These are phyloP conservation scores for Aphanoascus verrucosus DNA, from an alignment of 2,329 filamentous ascomycete genomes.

Conservation along the genomic window DNA sequence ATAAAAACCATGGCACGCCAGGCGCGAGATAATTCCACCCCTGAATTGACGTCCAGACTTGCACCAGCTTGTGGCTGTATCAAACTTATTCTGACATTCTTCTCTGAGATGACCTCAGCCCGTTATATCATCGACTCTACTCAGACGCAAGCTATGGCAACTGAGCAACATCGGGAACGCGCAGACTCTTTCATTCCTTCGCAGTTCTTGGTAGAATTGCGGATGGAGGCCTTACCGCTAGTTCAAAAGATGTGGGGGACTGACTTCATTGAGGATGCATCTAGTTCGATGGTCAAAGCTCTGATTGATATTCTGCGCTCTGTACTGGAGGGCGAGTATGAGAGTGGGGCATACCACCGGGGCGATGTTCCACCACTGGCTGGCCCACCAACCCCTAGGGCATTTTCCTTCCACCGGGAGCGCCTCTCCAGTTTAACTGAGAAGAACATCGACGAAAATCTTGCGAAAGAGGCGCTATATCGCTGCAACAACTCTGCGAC, in stretches of 20 bases:
- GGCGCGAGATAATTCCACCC: constrained; percentile 31
- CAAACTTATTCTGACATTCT: constrained; percentile 76
- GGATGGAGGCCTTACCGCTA: constrained; percentile 66
- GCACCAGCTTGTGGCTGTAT: constrained; percentile 51
- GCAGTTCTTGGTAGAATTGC: constrained; percentile 78
- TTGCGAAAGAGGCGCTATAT: constrained; percentile 71
- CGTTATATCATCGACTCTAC: constrained; percentile 72
- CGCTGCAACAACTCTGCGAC: constrained; percentile 59
- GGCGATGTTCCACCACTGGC: constrained; percentile 47
- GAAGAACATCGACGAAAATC: constrained; percentile 46
- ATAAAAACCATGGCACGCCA: constrained; percentile 40
- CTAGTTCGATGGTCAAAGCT: constrained; percentile 63
- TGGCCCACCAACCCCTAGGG: constrained; percentile 38
- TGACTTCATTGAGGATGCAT: constrained; percentile 67
- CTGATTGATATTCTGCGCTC: constrained; percentile 74
- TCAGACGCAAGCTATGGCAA: constrained; percentile 47
- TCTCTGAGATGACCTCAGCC: constrained; percentile 61
- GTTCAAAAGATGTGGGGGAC: constrained; percentile 77
- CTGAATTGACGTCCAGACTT: constrained; percentile 34
- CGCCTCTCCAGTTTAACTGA: constrained; percentile 36
- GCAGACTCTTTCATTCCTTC: constrained; percentile 54
- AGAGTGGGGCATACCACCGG: constrained; percentile 53
- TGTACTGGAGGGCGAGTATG: constrained; percentile 66
- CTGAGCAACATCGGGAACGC: constrained; percentile 45
- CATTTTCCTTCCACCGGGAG: constrained; percentile 44